Percentiles rank a stretch among this genome's conserved stretches.
Conservation (phyloP, 805 yeast genomes). For the Wickerhamiella shivajii region DNA sequence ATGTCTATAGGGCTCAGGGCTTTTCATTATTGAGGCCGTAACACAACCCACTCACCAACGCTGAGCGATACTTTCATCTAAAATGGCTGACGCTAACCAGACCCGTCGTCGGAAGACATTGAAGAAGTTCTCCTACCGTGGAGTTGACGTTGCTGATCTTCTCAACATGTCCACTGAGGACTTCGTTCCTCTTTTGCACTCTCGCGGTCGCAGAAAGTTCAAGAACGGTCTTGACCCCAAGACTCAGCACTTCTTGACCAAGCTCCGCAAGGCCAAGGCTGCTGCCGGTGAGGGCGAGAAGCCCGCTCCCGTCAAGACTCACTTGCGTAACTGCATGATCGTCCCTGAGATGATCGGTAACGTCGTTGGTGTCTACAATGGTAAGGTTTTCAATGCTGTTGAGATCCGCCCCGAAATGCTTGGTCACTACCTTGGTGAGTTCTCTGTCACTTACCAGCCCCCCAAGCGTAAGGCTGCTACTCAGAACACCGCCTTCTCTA, state of each 20-base stretch:
- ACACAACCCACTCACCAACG: conserved; percentile 7
- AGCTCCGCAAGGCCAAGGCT: conserved; percentile 93
- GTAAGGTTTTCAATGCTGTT: conserved; percentile 97
- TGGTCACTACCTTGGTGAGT: conserved; percentile 99
- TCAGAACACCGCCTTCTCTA: conserved; percentile 20
- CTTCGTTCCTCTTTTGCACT: conserved; percentile 89
- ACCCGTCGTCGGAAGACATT: conserved; percentile 54
- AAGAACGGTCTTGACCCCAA: conserved; percentile 91
- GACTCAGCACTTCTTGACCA: conserved; percentile 92
- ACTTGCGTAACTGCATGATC: conserved; percentile 96
- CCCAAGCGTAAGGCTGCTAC: conserved; percentile 83
- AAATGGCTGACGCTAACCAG: conserved; percentile 23
- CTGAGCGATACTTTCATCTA: conserved; percentile 8
- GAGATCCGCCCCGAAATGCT: conserved; percentile 99
- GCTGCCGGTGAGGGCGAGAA: conserved; percentile 69
- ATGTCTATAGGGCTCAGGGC: too few relatives aligned
- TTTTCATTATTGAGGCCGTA: too few relatives aligned
- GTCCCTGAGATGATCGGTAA: conserved; percentile 99
- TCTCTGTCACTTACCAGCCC: conserved; percentile 98
- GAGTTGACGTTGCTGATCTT: conserved; percentile 91
- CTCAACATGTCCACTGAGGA: conserved; percentile 92
- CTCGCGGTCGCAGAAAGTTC: conserved; percentile 99
- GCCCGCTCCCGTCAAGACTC: conserved; percentile 97
- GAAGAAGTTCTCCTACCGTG: conserved; percentile 97
- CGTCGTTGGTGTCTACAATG: conserved; percentile 97